Base-by-base conservation (phyloP, 768 basidiomycete species). In the Lentinula boryana region DNA sequence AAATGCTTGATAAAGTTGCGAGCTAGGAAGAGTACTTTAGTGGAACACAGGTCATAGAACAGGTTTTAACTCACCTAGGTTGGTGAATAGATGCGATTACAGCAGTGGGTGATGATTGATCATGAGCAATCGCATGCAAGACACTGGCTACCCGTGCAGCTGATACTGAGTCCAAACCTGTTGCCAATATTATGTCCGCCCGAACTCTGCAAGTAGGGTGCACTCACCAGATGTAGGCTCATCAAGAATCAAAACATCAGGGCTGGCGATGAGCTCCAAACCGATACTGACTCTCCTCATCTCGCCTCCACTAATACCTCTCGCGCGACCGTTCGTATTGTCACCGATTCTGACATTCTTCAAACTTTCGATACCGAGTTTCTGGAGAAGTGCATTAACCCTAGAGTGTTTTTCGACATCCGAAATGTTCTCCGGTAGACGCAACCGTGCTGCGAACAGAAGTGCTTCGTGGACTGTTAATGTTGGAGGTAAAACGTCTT, bases 231-330 rank as follows among this genome's bases (percentile, higher is more conserved):
- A 83, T 2, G 89, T 88, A 6, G 95, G 95, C 67, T 97, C 95
- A 67, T 97, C 95, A 35, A 94, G 78, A 32, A 96, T 84, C 43
- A 97, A 72, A 10, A 97, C 78, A 68, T 94, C 91, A 0, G 95
- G 95, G 43, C 82, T 80, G 0, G 91, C 88, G 52, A 96, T 87
- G 9, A 97, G 79, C 74, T 96, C 95, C 40, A 95, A 74, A 5
- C 93, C 95, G 62, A 97, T 95, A 61, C 88, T 93, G 5, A 97
- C 90, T 54, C 95, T 77, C 50, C 95, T 81, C 79, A 91, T 91
- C 72, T 97, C 94, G 9, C 95, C 95, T 10, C 95, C 95, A 66
- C 89, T 91, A 56, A 97, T 93, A 0, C 93, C 95, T 51, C 93
- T 79, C 18, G 83, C 78, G 63, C 88, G 87, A 5, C 85, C 83